Base-by-base conservation (phyloP, 495 filamentous ascomycete species). In the Staphylotrichum longicolle region DNA sequence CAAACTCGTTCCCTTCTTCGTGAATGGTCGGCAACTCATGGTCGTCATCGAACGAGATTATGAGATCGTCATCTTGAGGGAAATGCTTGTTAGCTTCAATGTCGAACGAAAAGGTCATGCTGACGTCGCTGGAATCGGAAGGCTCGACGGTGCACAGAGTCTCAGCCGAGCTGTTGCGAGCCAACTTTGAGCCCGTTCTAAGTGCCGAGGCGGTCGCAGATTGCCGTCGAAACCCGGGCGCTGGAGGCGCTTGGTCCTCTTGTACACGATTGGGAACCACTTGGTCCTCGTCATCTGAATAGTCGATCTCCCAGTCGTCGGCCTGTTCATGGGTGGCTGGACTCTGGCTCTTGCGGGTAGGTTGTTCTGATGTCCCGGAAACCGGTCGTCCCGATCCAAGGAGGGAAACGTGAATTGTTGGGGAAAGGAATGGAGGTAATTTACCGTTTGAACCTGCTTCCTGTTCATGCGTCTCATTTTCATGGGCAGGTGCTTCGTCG, bases 371-470 rank as follows among this genome's bases (percentile, higher is more conserved):
- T 15, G 50, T 15, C 20, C 39, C 27, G 0, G 32, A 3, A 40
- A 32, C 11, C 46, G 57, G 60, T 10, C 61, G 58, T 60, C 59
- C 54, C 5, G 40, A 41, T 33, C 15, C 11, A 39, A 11, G 34
- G 7, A 44, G 33, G 30, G 14, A 48, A 50, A 8, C 6, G n/a
- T 39, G 48, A 32, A 30, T n/a, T 41, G 52, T 37, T 48, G 53
- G 61, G 14, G 30, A 15, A 54, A 68, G n/a, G 12, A 37, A 57
- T 65, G 27, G 53, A 35, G 56, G 54, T 63, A 3, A 56, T 54
- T 72, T 72, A 72, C 70, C 70, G 58, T 70, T 61, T 53, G 45
- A 41, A 12, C n/a, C 53, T 50, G 52, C 40, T 47, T 47, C 62
- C 11, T 53, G 57, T 53, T 58, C 58, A 44, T 37, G 15, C 10